Conservation (phyloP, 1,139 yeast species). For the Nakaseomyces sp. region DNA sequence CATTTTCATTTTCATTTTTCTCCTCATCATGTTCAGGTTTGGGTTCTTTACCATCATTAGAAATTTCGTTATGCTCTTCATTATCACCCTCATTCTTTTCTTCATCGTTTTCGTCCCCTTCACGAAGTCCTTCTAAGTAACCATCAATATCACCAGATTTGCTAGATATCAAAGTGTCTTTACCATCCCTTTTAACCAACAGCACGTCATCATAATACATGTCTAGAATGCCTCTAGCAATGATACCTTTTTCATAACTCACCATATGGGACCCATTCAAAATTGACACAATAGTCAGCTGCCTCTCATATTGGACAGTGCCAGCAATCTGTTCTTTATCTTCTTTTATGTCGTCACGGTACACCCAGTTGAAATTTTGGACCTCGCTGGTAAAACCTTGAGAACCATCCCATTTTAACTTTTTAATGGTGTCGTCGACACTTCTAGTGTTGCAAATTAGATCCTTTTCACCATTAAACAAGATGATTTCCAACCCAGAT, state of each 20-base stretch:
- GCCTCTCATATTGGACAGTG: slow-evolving; percentile 47
- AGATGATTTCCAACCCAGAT: slow-evolving; percentile 48
- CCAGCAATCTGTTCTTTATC: slow-evolving; percentile 39
- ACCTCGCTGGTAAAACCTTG: slow-evolving; percentile 45
- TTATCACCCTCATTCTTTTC: slow-evolving; percentile 2
- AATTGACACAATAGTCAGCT: slow-evolving; percentile 68
- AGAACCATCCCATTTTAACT: slow-evolving; percentile 59
- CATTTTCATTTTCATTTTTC: slow-evolving; percentile 5
- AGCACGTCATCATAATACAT: slow-evolving; percentile 23
- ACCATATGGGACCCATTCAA: slow-evolving; percentile 89
- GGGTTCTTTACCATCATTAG: neutral
- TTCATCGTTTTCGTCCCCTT: slow-evolving; percentile 5
- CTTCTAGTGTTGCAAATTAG: slow-evolving; percentile 81
- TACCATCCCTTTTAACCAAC: slow-evolving; percentile 12
- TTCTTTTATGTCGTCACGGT: slow-evolving; percentile 42
- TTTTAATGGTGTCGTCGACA: slow-evolving; percentile 53
- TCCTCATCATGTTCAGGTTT: slow-evolving; percentile 7
- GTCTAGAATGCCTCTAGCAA: slow-evolving; percentile 63
- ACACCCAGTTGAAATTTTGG: slow-evolving; percentile 42
- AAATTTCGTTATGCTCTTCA: slow-evolving; percentile 6
- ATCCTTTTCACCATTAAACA: slow-evolving; percentile 86
- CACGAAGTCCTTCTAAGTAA: slow-evolving; percentile 10
- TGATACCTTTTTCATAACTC: slow-evolving; percentile 70
- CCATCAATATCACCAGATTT: slow-evolving; percentile 17
- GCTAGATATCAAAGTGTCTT: slow-evolving; percentile 13